Percentiles rank a stretch among this genome's conserved stretches.
These are phyloP conservation scores for Cruciata laevipes DNA, from an alignment of 257 asterid genomes.

Conservation along the genomic window DNA sequence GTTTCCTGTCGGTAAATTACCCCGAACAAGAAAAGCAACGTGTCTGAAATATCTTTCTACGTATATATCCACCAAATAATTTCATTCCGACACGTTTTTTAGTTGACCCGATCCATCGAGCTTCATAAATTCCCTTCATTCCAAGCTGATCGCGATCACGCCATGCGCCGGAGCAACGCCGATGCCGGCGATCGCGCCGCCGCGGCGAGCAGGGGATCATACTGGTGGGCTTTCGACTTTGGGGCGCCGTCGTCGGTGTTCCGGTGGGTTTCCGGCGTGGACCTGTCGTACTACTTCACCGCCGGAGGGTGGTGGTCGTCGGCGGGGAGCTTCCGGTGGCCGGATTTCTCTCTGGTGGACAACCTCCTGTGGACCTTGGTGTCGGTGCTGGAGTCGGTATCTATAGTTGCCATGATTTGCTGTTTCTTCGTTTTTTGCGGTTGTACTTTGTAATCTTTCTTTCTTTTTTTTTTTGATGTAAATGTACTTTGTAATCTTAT, in stretches of 20 bases:
- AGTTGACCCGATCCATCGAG: neutral
- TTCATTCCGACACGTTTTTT: neutral
- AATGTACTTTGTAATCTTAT: slow-evolving; percentile 42
- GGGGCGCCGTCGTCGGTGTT: slow-evolving; percentile 23
- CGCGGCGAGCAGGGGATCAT: neutral
- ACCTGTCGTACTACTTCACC: slow-evolving; percentile 24
- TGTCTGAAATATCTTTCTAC: neutral
- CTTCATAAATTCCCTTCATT: neutral
- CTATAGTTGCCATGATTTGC: slow-evolving; percentile 44
- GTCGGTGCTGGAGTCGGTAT: slow-evolving; percentile 38
- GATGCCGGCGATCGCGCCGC: neutral
- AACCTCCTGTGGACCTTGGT: slow-evolving; percentile 40
- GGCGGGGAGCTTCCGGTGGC: slow-evolving; percentile 36
- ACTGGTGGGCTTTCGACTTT: slow-evolving; percentile 22
- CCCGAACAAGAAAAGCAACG: neutral
- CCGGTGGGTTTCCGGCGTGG: slow-evolving; percentile 44
- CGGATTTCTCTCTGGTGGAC: slow-evolving; percentile 36
- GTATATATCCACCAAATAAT: neutral
- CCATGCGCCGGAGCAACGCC: neutral
- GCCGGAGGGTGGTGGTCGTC: slow-evolving; percentile 24
- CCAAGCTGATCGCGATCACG: neutral
- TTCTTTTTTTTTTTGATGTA: too few species aligned
- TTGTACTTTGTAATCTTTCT: slow-evolving; percentile 40
- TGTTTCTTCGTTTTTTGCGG: slow-evolving; percentile 57
- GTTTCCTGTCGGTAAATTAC: neutral